A percentile compares a stretch with the other conserved stretches of the same genome.
These are phyloP conservation scores for Pezicula rhizophila DNA, from an alignment of 2,329 filamentous ascomycete genomes.

Conservation along the genomic window DNA sequence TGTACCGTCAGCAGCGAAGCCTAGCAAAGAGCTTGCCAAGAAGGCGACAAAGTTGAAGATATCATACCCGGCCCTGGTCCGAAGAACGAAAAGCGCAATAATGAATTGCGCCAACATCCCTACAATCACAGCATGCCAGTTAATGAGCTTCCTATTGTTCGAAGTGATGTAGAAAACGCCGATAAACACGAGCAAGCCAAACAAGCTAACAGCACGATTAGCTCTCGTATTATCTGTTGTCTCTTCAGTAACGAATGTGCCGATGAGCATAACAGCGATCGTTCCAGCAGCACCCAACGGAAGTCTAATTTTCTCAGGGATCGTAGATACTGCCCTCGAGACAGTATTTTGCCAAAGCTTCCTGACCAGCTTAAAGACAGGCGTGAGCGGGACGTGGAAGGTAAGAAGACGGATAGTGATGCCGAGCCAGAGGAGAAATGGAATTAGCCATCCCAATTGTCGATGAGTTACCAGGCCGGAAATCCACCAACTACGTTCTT, in stretches of 20 bases:
- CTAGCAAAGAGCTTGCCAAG: conserved; percentile 67
- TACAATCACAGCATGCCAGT: conserved; percentile 78
- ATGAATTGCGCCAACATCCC: conserved; percentile 88
- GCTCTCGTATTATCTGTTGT: conserved; percentile 68
- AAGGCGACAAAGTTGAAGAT: conserved; percentile 85
- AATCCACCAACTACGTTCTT: conserved; percentile 60
- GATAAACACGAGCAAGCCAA: conserved; percentile 71
- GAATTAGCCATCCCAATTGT: conserved; percentile 73
- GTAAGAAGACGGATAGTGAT: conserved; percentile 70
- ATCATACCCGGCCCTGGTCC: conserved; percentile 74
- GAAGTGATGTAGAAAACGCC: conserved; percentile 64
- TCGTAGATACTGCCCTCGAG: conserved; percentile 49
- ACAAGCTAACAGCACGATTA: conserved; percentile 75
- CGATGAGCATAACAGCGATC: conserved; percentile 70
- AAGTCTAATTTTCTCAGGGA: conserved; percentile 61
- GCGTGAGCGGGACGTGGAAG: conserved; percentile 63
- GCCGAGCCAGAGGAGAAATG: conserved; percentile 74
- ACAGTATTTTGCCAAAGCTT: conserved; percentile 63
- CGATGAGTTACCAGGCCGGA: conserved; percentile 67
- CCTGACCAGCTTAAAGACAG: conserved; percentile 61
- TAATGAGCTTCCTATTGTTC: conserved; percentile 54
- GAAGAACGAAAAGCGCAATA: conserved; percentile 80
- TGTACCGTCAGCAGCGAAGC: conserved; percentile 69
- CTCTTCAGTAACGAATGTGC: conserved; percentile 68
- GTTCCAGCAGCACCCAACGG: conserved; percentile 57